Evolutionary conservation across 805 yeast genomes (phyloP), one percentile per base, ranked within the genome.

Genomic region (Candida arabinofermentans): DNA sequence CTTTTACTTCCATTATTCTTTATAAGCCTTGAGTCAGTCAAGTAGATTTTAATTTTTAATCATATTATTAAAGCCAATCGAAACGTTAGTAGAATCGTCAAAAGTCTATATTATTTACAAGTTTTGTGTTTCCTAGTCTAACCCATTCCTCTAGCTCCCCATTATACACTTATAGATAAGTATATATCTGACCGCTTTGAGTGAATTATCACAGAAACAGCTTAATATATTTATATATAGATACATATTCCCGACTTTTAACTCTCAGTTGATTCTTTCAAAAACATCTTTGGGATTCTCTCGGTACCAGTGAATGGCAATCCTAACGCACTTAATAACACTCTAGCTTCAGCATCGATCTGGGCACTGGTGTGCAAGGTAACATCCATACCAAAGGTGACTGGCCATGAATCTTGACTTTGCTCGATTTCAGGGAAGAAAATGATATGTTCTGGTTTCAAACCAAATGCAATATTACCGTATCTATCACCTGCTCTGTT

Each of bases 341-440:
- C 79, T 63, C 95, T 81, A 8, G 98, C 97, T 57, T 87, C 93
- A 24, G 81, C 78, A 59, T 90, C 97, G 17, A 88, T 81, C 66
- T 89, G 88, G 7, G 98, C 96, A 27, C 86, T 69, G 17, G 98
- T 91, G 60, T 86, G 86, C 51, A 93, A 67, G 30, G 87, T 85
- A 42, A 93, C 72, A 59, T 88, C 85, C 72, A 91, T 74, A 44
- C 96, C 97, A 59, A 81, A 87, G 24, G 89, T 79, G 49, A 72
- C 77, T 29, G 96, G 90, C 86, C 91, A 93, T 49, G 85, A 69
- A 62, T 91, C 98, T 61, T 83, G 88, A 65, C 85, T 88, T 43
- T 82, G 77, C 59, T 90, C 96, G 47, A 93, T 80, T 66, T 93
- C 99, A 3, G 99, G 99, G 75, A 93, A 93, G 58, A 73, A 74